phyloP scores from a whole-genome alignment of 176 grass and related monocot genomes.

The Bromus sterilis region DNA sequence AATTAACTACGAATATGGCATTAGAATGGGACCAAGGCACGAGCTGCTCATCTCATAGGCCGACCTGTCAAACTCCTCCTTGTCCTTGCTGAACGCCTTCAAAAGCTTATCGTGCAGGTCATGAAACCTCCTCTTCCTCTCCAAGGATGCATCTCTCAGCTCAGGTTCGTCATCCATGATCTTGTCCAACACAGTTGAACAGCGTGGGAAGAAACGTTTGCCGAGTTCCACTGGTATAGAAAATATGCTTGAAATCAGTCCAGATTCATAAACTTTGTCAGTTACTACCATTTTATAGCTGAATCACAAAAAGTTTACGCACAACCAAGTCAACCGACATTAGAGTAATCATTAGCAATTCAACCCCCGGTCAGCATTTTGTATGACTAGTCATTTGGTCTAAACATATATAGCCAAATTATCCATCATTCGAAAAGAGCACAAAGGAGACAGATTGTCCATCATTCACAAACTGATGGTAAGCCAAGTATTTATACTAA shows the following conservation, averaged over 20 bases:
- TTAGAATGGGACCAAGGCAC: background rate
- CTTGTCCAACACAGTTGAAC: constrained; percentile 52
- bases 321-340: background rate
- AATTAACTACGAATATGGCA: background rate
- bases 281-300: background rate
- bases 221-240: constrained; percentile 65
- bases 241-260: constrained; percentile 8
- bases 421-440: background rate
- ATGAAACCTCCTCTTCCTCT: constrained; percentile 48
- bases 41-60: constrained; percentile 28
- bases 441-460: background rate
- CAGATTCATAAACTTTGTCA: background rate
- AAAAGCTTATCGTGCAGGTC: constrained; percentile 55
- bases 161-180: constrained; percentile 66
- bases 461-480: background rate
- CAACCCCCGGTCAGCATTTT: background rate
- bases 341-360: background rate
- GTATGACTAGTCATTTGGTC: background rate
- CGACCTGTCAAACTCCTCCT: constrained; percentile 28
- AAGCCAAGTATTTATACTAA: background rate
- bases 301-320: background rate
- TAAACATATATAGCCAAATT: background rate
- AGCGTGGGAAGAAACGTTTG: constrained; percentile 70
- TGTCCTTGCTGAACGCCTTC: constrained; percentile 79
- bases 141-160: constrained; percentile 23